Percentiles rank a stretch among this genome's conserved stretches.
These are phyloP conservation scores for Bassia scoparia DNA, from an alignment of 148 eudicot genomes.

Conservation along the genomic window DNA sequence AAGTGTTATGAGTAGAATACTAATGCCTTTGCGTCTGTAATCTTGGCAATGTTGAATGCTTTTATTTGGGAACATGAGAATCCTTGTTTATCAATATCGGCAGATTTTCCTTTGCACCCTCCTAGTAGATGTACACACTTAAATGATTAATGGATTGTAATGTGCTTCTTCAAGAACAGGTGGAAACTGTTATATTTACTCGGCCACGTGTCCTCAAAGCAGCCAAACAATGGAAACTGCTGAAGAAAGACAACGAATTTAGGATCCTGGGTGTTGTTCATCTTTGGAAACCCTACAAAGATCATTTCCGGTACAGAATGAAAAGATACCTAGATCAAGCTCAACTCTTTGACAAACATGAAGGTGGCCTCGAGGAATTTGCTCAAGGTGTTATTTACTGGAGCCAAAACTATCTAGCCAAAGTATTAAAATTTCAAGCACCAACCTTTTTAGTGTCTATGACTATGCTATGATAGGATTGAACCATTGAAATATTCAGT, in stretches of 20 bases:
- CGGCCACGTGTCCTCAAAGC: conserved; percentile 59
- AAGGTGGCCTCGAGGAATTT: conserved; percentile 86
- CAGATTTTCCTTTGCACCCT: too few species aligned
- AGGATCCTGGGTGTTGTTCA: conserved; percentile 53
- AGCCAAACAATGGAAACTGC: conserved; percentile 39
- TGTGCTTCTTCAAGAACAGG: conserved; percentile 32
- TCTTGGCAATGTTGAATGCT: too few species aligned
- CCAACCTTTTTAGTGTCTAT: neutral
- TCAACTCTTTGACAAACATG: conserved; percentile 66
- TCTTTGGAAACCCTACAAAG: conserved; percentile 59
- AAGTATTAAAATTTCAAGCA: neutral
- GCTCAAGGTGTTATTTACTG: conserved; percentile 56
- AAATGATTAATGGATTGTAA: neutral
- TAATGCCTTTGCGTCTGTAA: too few species aligned
- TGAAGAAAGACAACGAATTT: conserved; percentile 40
- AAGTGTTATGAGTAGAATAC: too few species aligned
- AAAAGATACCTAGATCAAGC: conserved; percentile 68
- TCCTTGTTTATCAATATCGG: too few species aligned
- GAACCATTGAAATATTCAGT: neutral
- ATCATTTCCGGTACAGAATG: conserved; percentile 67
- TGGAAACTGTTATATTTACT: conserved; percentile 30
- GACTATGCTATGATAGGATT: neutral
- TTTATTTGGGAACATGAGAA: too few species aligned
- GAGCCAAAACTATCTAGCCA: neutral
- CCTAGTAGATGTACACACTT: neutral